A percentile compares a stretch with the other conserved stretches of the same genome.
phyloP scores from a whole-genome alignment of 495 filamentous ascomycete species.

The Neurospora tetraspora region DNA sequence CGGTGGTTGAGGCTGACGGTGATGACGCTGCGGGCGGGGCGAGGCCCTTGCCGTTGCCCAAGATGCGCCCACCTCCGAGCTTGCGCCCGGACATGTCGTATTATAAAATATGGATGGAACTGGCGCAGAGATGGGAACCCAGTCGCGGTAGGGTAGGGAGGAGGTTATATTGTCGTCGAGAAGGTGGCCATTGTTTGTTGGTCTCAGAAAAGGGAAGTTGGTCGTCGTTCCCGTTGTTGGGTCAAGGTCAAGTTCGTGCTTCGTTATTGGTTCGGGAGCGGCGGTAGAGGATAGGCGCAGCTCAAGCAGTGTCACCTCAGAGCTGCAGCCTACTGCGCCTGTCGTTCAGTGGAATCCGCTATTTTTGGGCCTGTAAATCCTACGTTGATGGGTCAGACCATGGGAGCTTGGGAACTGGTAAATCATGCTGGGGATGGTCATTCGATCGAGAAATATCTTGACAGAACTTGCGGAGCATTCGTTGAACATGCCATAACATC shows the following conservation, averaged over 20 bases:
- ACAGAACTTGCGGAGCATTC: no score
- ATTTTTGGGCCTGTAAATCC: not conserved
- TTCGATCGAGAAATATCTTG: no score
- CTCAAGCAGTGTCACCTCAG: not conserved
- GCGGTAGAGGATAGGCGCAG: not conserved
- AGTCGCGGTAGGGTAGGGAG: not conserved
- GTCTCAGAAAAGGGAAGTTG: not conserved
- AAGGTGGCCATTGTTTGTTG: not conserved
- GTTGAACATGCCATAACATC: no score
- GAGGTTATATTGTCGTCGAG: not conserved
- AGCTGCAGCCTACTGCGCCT: not conserved
- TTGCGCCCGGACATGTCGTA: conserved; percentile 63
- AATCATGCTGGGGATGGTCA: no score
- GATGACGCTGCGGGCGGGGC: conserved; percentile 44
- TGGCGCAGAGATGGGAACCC: not conserved
- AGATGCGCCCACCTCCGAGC: conserved; percentile 79
- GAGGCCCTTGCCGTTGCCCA: conserved; percentile 72
- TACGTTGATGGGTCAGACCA: not conserved
- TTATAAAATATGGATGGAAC: not conserved
- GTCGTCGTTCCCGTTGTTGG: conserved; percentile 2
- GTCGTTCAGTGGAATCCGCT: not conserved
- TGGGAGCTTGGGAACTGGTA: no score
- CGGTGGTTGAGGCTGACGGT: not conserved
- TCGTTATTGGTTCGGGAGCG: not conserved
- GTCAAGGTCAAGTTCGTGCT: not conserved